A percentile compares a stretch with the other conserved stretches of the same genome.
Evolutionary conservation across 441 rosid genomes (phyloP).

Genomic region (Pelargonium fulgidum): DNA sequence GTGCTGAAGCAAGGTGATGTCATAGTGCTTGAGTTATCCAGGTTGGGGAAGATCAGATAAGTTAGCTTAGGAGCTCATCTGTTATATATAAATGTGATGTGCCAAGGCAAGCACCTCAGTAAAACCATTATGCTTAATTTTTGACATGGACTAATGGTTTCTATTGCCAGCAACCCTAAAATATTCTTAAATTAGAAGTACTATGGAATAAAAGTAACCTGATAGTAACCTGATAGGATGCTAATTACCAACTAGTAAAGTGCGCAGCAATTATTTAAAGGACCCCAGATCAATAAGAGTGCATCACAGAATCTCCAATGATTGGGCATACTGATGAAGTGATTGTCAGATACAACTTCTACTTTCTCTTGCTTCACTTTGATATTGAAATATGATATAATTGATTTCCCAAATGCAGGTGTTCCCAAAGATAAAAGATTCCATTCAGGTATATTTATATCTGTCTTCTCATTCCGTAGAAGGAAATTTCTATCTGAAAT

Average conservation of each 20-base stretch:
- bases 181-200: not conserved
- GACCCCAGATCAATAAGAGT: not conserved
- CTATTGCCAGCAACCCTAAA: not conserved
- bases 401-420: constrained; percentile 53
- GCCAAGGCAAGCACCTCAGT: no score
- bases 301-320: not conserved
- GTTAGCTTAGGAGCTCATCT: not conserved
- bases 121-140: not conserved
- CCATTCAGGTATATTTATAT: constrained; percentile 51
- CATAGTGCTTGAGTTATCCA: not conserved
- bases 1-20: not conserved
- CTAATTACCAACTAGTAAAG: not conserved
- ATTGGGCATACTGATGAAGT: not conserved
- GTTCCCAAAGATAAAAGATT: constrained; percentile 86
- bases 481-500: constrained; percentile 3
- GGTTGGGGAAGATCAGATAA: not conserved
- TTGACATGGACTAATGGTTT: not conserved
- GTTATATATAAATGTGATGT: no score
- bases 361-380: constrained; percentile 16
- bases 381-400: constrained; percentile 18
- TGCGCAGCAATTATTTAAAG: not conserved
- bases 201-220: not conserved
- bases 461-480: not conserved
- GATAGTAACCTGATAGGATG: not conserved
- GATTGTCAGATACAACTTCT: not conserved